Evolutionary conservation across 208 protist species (phyloP).

Genomic region (Leishmania lainsoni): DNA sequence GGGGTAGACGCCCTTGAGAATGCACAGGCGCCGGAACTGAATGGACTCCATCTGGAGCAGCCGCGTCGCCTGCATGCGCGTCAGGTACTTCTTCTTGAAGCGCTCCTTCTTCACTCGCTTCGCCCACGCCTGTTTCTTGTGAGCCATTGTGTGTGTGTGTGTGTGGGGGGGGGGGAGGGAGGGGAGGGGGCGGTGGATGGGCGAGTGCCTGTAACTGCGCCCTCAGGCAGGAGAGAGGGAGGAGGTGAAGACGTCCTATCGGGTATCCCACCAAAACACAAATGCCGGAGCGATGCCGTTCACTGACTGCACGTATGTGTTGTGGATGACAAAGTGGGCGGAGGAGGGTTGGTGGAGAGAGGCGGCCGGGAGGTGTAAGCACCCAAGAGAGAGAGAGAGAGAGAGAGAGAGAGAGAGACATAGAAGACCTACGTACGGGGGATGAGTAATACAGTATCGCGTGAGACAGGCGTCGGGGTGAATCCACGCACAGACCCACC

Average conservation of each 20-base stretch:
- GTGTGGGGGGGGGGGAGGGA: neutral
- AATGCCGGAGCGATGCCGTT: neutral
- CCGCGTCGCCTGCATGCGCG: conserved; percentile 91
- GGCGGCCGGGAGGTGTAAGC: neutral
- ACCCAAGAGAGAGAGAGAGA: neutral
- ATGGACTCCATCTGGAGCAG: conserved; percentile 94
- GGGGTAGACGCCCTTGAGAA: conserved; percentile 99
- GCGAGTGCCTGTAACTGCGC: neutral
- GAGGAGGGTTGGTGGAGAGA: neutral
- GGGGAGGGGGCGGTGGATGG: neutral
- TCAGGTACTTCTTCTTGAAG: conserved; percentile 94
- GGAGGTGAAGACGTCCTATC: neutral
- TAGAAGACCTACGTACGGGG: too few relatives aligned
- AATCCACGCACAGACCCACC: too few relatives aligned
- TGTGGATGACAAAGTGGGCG: neutral
- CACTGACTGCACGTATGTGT: neutral
- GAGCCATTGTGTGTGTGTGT: conserved; percentile 42
- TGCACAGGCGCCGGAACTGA: conserved; percentile 97
- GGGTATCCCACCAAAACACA: neutral
- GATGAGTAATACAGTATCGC: too few relatives aligned
- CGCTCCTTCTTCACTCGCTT: conserved; percentile 91
- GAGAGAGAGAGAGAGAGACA: neutral
- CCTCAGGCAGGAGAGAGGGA: neutral
- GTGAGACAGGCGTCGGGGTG: too few relatives aligned
- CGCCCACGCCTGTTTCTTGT: conserved; percentile 87